A percentile compares a stretch with the other conserved stretches of the same genome.
Evolutionary conservation across 129 eudicot genomes (phyloP).

Genomic region (Arctium lappa): DNA sequence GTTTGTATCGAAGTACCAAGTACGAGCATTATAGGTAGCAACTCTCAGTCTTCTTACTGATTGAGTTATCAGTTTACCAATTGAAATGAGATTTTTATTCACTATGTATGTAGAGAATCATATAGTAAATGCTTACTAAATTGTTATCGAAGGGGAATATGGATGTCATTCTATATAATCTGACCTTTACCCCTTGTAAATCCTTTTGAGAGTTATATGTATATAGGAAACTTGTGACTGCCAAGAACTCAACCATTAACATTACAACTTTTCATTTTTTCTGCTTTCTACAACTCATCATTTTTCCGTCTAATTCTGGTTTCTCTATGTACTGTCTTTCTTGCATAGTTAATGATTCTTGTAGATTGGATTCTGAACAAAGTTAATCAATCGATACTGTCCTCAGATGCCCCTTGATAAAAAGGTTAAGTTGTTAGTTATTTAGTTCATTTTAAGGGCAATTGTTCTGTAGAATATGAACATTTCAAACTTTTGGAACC

Average conservation of each 20-base stretch:
- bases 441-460: too few relatives aligned
- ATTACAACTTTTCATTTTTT: too few relatives aligned
- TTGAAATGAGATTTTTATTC: neutral
- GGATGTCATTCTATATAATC: neutral
- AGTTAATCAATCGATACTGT: neutral
- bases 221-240: neutral
- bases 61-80: neutral
- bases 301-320: neutral
- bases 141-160: neutral
- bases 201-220: neutral
- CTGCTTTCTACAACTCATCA: neutral
- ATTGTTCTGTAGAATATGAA: too few relatives aligned
- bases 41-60: neutral
- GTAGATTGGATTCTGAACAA: neutral
- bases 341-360: neutral
- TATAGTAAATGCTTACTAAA: neutral
- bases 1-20: neutral
- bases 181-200: neutral
- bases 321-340: neutral
- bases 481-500: too few relatives aligned
- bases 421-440: neutral
- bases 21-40: neutral
- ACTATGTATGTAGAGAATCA: neutral
- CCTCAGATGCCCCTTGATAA: neutral
- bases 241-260: neutral